Evolutionary conservation across 306 rosid genomes (phyloP).

Genomic region (Pueraria montana): DNA sequence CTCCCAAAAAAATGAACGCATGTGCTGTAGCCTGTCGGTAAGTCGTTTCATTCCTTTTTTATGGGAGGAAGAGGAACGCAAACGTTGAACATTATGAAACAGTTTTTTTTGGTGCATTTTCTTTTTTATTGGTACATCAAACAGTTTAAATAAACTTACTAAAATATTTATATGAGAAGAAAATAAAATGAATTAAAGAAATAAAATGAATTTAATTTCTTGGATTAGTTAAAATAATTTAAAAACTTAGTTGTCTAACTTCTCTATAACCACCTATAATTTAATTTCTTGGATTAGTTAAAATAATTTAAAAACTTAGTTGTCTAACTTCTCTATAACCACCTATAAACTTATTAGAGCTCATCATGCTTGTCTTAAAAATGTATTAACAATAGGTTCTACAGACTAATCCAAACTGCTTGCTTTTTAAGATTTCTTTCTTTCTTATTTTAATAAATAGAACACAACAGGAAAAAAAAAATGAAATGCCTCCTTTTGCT

Average conservation of each 20-base stretch:
- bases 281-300: background rate
- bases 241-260: background rate
- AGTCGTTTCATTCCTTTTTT: background rate
- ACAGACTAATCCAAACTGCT: background rate
- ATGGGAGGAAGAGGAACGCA: background rate
- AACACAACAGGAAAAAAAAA: background rate
- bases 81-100: background rate
- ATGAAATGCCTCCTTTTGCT: background rate
- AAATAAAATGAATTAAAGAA: background rate
- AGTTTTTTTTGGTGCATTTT: background rate
- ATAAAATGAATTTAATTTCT: background rate
- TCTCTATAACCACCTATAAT: background rate
- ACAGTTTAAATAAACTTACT: background rate
- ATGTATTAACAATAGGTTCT: background rate
- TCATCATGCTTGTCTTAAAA: background rate
- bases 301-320: background rate
- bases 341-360: background rate
- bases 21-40: background rate
- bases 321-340: background rate
- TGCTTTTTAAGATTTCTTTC: background rate
- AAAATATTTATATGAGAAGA: background rate
- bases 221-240: background rate
- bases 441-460: background rate
- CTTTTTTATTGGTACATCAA: no score
- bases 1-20: background rate